Base-by-base conservation (phyloP, 1,139 yeast genomes). In the Diutina rugosa region DNA sequence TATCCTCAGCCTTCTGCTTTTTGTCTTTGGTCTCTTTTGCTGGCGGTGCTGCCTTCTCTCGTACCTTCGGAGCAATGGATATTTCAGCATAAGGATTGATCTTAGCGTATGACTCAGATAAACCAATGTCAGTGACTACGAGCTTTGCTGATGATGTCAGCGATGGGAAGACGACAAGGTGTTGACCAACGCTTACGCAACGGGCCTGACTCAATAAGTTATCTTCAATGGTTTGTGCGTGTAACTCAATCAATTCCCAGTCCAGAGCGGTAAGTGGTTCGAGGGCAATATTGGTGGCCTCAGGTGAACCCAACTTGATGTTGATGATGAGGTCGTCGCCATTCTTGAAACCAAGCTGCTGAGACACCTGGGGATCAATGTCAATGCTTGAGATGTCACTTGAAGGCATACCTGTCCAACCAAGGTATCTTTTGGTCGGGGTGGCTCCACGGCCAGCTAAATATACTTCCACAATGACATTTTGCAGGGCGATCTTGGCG, bases 231-330 rank as follows among this genome's bases (percentile, higher is more conserved):
- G 78, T 80, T 55, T 79, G 83, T 1, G 96, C 95, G 68, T 93
- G 89, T 4, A 87, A 71, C 64, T 90, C 97, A 6, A 90, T 88
- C 49, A 88, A 73, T 63, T 91, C 98, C 98, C 98, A 93, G 66
- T 93, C 99, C 4, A 87, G 79, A 3, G 85, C 69, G 0, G 88
- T 77, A 44, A 80, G 69, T 0, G 98, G 98, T 65, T 90, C 97
- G 53, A 91, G 76, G 64, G 81, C 83, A 8, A 91, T 83, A 6
- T 83, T 80, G 7, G 76, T 69, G 0, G 90, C 84, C 56, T 72
- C 76, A 29, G 73, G 79, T 14, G 78, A 74, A 46, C 79, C 73
- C 46, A 78, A 75, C 69, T 65, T 74, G 66, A 76, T 63, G 56
- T 74, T 73, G 51, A 79, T 56, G 1, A 63, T 64, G n/a, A 84